Evolutionary conservation across 2,329 filamentous ascomycete species (phyloP).

Genomic region (Myriosclerotinia scirpicola): DNA sequence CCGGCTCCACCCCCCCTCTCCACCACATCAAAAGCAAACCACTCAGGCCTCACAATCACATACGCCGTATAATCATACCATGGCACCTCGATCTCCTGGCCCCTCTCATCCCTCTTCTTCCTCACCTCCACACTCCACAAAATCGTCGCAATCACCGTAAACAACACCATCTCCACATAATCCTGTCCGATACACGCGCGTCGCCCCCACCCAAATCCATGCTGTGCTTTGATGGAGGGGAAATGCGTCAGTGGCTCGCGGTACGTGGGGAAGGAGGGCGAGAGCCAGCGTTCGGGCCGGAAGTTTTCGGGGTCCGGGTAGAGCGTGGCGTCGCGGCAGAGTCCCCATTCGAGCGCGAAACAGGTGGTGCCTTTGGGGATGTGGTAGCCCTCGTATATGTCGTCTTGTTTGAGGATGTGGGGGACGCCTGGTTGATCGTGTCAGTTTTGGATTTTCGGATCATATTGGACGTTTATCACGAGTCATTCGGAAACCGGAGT

Average conservation of each 20-base stretch:
- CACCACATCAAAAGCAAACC: constrained; percentile 20
- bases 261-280: constrained; percentile 28
- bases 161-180: constrained; percentile 45
- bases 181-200: constrained; percentile 51
- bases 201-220: constrained; percentile 52
- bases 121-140: constrained; percentile 17
- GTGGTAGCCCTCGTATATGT: constrained; percentile 48
- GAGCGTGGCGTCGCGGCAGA: constrained; percentile 38
- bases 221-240: constrained; percentile 45
- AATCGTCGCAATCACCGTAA: constrained; percentile 16
- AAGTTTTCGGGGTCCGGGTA: constrained; percentile 47
- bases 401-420: constrained; percentile 54
- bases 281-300: constrained; percentile 41
- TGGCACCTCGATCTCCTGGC: background rate
- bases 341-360: constrained; percentile 31
- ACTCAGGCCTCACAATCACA: constrained; percentile 19
- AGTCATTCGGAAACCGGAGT: constrained; percentile 34
- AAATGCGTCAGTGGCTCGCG: constrained; percentile 48
- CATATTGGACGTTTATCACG: constrained; percentile 30
- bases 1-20: background rate
- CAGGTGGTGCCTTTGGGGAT: constrained; percentile 43
- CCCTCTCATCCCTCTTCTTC: constrained; percentile 16
- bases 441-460: background rate
- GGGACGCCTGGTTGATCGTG: constrained; percentile 51
- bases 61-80: constrained; percentile 22